Percentiles rank a stretch among this genome's conserved stretches.
Evolutionary conservation across 2,329 filamentous ascomycete genomes (phyloP).

Genomic region (Calycina herbarum): DNA sequence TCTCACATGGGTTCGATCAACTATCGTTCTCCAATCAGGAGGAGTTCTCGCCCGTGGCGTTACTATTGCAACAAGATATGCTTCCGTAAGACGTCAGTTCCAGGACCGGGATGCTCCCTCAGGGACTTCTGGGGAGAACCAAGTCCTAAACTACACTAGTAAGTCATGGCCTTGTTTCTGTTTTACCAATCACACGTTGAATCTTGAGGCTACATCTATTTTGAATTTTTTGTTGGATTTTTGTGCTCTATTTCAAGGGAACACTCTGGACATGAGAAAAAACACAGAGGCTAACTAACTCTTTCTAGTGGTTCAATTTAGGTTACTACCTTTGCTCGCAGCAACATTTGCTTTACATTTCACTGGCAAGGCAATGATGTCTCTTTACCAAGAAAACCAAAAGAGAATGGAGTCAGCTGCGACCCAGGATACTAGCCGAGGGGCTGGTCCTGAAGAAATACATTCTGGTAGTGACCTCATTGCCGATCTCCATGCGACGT

Average conservation of each 20-base stretch:
- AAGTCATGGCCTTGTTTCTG: neutral
- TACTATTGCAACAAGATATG: slow-evolving; percentile 75
- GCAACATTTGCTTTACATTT: slow-evolving; percentile 78
- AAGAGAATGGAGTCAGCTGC: slow-evolving; percentile 57
- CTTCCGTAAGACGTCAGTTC: slow-evolving; percentile 74
- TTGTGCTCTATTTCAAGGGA: no score
- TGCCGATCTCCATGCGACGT: slow-evolving; percentile 74
- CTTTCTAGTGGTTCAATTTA: slow-evolving; percentile 63
- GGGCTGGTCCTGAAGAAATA: slow-evolving; percentile 67
- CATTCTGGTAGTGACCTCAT: slow-evolving; percentile 65
- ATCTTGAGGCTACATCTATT: no score
- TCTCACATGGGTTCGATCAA: slow-evolving; percentile 72
- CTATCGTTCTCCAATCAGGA: slow-evolving; percentile 72
- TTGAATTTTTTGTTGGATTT: no score
- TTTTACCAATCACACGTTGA: no score
- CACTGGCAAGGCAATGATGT: slow-evolving; percentile 75
- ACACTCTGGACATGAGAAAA: neutral
- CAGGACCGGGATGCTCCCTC: slow-evolving; percentile 68
- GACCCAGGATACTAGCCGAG: slow-evolving; percentile 47
- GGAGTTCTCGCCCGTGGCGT: slow-evolving; percentile 72
- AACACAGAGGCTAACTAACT: neutral
- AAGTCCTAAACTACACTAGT: slow-evolving; percentile 75
- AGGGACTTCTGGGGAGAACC: slow-evolving; percentile 62
- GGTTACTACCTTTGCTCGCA: slow-evolving; percentile 70
- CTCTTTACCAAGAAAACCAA: slow-evolving; percentile 70